phyloP scores from a whole-genome alignment of 1,284 basidiomycete genomes.

The Takashimella tepidaria region DNA sequence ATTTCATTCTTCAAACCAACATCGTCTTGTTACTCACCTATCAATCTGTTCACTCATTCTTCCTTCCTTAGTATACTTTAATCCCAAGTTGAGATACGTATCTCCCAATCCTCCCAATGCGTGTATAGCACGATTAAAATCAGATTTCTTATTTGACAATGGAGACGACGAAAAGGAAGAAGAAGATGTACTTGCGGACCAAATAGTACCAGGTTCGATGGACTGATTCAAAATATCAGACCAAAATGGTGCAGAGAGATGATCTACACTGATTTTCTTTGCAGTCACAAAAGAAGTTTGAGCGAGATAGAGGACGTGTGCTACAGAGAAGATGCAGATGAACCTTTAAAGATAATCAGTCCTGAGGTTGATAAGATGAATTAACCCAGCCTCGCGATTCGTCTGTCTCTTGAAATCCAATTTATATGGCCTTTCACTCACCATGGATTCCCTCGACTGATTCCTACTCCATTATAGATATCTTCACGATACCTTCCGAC shows the following conservation, averaged over 20 bases:
- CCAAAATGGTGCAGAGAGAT: constrained; percentile 39
- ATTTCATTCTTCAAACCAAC: too few relatives aligned
- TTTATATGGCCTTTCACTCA: too few relatives aligned
- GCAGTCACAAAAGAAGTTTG: constrained; percentile 14
- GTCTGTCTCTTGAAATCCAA: too few relatives aligned
- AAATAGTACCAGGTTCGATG: too few relatives aligned
- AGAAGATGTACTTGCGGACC: too few relatives aligned
- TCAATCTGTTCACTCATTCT: constrained; percentile 49
- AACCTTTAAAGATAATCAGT: constrained; percentile 35
- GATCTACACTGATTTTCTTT: constrained; percentile 24
- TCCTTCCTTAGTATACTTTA: constrained; percentile 19
- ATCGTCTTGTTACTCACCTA: too few relatives aligned
- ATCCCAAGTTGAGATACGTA: constrained; percentile 28
- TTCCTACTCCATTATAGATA: constrained; percentile 48
- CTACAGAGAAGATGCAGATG: constrained; percentile 47
- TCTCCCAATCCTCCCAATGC: constrained; percentile 36
- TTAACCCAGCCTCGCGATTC: too few relatives aligned
- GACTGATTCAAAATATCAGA: constrained; percentile 23
- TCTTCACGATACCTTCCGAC: constrained; percentile 51
- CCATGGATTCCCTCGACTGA: constrained; percentile 48
- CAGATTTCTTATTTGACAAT: constrained; percentile 3
- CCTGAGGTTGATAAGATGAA: background rate
- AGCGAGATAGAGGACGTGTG: constrained; percentile 45
- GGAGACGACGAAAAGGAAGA: background rate
- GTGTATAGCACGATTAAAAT: constrained; percentile 22